Base-by-base conservation (phyloP, 345 rosid genomes). In the Raphanus sativus region DNA sequence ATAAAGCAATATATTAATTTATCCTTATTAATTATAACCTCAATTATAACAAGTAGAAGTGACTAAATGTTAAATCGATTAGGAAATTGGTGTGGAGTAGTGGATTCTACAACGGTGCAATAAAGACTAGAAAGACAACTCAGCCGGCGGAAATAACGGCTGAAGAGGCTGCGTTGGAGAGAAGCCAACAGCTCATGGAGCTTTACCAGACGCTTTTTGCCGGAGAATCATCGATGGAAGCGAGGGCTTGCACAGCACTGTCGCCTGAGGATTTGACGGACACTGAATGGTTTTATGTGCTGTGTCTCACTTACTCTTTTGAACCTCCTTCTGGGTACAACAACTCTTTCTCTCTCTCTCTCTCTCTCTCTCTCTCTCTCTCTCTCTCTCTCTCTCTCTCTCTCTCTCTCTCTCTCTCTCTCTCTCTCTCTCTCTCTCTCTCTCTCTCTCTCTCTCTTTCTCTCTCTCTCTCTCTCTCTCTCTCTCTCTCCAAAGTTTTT, bases 261-360 rank as follows among this genome's bases (percentile, higher is more conserved):
- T 92, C 97, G 0, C 98, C 98, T 5, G 98, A 94, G 81, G 98
- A 94, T 88, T 79, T 94, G 29, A 94, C 98, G 3, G 97, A 94
- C 81, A 83, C 98, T 0, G 98, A 94, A 70, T 94, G 98, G 98
- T 94, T 94, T 83, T 94, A 94, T 74, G 77, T 94, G 62, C 92
- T 94, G 97, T 92, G 98, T 59, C 92, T 15, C 55, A n/a, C 99
- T 80, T 96, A 93, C 88, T 87, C 97, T 54, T 96, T 93, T 45
- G 78, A 89, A 77, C 89, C 91, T 56, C 92, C 92, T 26, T 81
- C 83, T 1, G 98, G 98, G 99, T 96, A 87, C 83, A 90, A 12
- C 76, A 67, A n/a, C 62, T 52, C 59, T 77, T 52, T 67, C 78
- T 77, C 61, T 67, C 78, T 69, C 30, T 21, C 32, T 69, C 58